Evolutionary conservation across 2,329 filamentous ascomycete genomes (phyloP), one percentile per base, ranked within the genome.

Genomic region (Ophiocordyceps robertsii): DNA sequence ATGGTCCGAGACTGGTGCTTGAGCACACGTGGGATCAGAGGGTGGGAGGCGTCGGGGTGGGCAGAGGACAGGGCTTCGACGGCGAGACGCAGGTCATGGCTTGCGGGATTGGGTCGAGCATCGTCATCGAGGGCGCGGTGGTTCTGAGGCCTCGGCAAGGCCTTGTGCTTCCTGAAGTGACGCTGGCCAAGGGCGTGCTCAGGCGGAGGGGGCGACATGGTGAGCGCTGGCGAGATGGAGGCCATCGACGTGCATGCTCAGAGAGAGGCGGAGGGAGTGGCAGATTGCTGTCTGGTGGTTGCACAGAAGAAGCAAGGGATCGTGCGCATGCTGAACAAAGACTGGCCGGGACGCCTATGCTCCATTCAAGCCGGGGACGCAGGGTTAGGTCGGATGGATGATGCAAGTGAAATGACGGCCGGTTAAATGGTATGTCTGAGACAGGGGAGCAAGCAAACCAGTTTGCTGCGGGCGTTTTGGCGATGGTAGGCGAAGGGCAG

Each of bases 151-250:
- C 53, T 59, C 46, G 67, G 67, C 21, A 70, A 52, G 39, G 58
- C 49, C 54, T 69, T 69, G 55, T 69, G 67, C 49, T 59, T 69
- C 50, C 63, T 69, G 56, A 70, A 69, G 47, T 63, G 63, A 60
- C 32, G 51, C 52, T 24, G 51, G 46, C 51, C 50, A 24, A 55
- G 43, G 31, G 49, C 51, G 48, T 56, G 51, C 43, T 60, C 53
- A 39, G 52, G 33, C 33, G 16, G 16, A 53, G 37, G 55, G 47
- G 46, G 47, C 50, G 42, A 53, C 49, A 45, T 55, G 46, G 37
- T 54, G 45, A 43, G 55, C 46, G 16, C 16, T n/a, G 13, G 9
- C 2, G 17, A 10, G 14, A 35, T 8, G 13, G 9, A 14, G 33
- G n/a, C 33, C 9, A 17, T 6, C 6, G 16, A 17, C 17, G 36